These are phyloP conservation scores for Ulmus americana DNA, from an alignment of 331 rosid genomes.

Conservation along the genomic window DNA sequence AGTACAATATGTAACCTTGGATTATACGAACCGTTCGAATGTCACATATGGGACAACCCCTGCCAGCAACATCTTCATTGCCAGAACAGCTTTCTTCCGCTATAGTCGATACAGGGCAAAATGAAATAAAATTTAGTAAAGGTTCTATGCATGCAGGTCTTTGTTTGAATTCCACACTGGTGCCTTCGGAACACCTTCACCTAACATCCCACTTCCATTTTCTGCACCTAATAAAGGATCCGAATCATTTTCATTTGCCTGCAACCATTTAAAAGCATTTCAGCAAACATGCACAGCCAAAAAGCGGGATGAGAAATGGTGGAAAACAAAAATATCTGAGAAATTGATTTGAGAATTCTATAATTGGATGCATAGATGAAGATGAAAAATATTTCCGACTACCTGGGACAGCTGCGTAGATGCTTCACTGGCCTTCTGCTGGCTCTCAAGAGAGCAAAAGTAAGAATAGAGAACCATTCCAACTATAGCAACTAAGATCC, in stretches of 20 bases:
- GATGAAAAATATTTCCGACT: not conserved
- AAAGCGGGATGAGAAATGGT: not conserved
- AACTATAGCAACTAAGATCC: conserved; percentile 71
- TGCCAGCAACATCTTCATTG: conserved; percentile 50
- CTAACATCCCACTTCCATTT: conserved; percentile 41
- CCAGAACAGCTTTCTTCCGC: conserved; percentile 23
- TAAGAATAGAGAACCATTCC: conserved; percentile 90
- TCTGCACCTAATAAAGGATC: conserved; percentile 66
- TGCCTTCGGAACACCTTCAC: conserved; percentile 39
- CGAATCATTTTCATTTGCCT: conserved; percentile 70
- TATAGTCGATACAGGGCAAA: conserved; percentile 7
- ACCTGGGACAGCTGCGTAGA: conserved; percentile 53
- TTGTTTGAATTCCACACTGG: conserved; percentile 67
- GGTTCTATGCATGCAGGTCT: conserved; percentile 41
- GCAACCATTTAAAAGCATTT: conserved; percentile 17
- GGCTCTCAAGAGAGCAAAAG: conserved; percentile 55
- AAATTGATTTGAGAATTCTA: not conserved
- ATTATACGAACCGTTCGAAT: not conserved
- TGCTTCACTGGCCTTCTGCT: conserved; percentile 59
- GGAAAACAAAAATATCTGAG: not conserved
- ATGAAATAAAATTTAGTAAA: conserved; percentile 2
- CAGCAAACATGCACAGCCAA: not conserved
- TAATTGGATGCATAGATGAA: conserved; percentile 3
- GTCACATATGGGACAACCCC: conserved; percentile 12
- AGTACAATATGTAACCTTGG: conserved; percentile 7